These are phyloP conservation scores for Hypoxylon crocopeplum DNA, from an alignment of 495 filamentous ascomycete genomes.

Conservation along the genomic window DNA sequence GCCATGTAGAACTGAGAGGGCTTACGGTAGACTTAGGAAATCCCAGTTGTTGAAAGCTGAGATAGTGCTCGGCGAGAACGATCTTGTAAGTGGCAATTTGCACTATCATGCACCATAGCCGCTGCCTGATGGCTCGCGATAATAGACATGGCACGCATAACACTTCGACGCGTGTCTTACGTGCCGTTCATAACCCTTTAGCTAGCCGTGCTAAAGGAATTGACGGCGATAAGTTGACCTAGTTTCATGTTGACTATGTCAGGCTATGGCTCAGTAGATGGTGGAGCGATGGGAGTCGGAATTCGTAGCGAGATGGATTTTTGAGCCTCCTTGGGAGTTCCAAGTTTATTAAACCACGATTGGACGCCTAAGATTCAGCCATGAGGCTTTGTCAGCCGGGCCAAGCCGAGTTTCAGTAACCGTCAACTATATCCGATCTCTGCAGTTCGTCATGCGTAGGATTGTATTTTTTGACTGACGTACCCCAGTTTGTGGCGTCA, in stretches of 20 bases:
- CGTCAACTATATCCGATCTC: neutral
- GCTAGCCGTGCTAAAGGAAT: constrained; percentile 2
- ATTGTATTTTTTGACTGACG: constrained; percentile 21
- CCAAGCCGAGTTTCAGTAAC: constrained; percentile 14
- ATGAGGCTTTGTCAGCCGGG: constrained; percentile 2
- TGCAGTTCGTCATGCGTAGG: constrained; percentile 3
- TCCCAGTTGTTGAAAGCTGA: constrained; percentile 4
- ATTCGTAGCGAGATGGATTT: constrained; percentile 3
- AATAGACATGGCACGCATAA: constrained; percentile 21
- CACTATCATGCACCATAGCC: constrained; percentile 1
- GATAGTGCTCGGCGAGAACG: constrained; percentile 1
- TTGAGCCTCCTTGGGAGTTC: constrained; percentile 26
- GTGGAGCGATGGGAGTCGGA: neutral
- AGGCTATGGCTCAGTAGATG: neutral
- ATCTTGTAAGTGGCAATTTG: constrained; percentile 2
- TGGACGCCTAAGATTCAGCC: constrained; percentile 17
- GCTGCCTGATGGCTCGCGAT: neutral
- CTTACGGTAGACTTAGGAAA: neutral
- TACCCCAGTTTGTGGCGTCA: constrained; percentile 4
- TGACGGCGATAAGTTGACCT: neutral
- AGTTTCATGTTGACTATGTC: constrained; percentile 28
- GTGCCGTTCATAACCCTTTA: constrained; percentile 6
- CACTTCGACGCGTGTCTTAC: constrained; percentile 11
- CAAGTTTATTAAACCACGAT: constrained; percentile 24
- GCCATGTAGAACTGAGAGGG: neutral